A percentile compares a stretch with the other conserved stretches of the same genome.
Evolutionary conservation across 208 protist genomes (phyloP).

Genomic region (Endotrypanum monterogeii): DNA sequence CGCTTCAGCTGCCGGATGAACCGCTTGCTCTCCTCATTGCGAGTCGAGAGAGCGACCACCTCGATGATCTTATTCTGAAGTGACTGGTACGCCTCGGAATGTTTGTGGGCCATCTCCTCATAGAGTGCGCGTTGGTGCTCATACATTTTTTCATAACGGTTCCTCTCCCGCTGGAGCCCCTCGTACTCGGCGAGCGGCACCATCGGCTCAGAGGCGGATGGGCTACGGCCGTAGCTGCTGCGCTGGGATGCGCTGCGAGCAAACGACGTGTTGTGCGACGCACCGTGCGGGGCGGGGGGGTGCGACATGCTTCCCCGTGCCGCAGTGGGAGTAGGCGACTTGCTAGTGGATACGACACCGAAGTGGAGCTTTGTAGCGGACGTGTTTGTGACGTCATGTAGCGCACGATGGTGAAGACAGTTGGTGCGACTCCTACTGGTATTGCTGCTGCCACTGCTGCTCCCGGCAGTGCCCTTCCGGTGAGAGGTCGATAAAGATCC

Average conservation of each 20-base stretch:
- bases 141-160: slow-evolving; percentile 88
- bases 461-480: slow-evolving; percentile 7
- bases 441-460: slow-evolving; percentile 14
- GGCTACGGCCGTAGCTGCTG: slow-evolving; percentile 17
- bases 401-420: slow-evolving; percentile 11
- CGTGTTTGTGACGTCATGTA: slow-evolving; percentile 51
- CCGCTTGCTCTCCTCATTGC: slow-evolving; percentile 88
- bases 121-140: slow-evolving; percentile 86
- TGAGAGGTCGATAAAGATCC: slow-evolving; percentile 23
- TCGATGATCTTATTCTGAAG: slow-evolving; percentile 90
- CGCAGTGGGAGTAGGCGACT: slow-evolving; percentile 62
- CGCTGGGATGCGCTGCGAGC: slow-evolving; percentile 23
- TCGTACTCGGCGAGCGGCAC: slow-evolving; percentile 65
- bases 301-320: slow-evolving; percentile 24
- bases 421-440: slow-evolving; percentile 14
- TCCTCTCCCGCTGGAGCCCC: slow-evolving; percentile 67
- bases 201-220: slow-evolving; percentile 33
- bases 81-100: slow-evolving; percentile 66
- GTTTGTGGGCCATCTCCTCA: slow-evolving; percentile 81
- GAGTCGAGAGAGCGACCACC: slow-evolving; percentile 82
- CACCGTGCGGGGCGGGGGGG: slow-evolving; percentile 7
- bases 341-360: slow-evolving; percentile 18
- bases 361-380: slow-evolving; percentile 29
- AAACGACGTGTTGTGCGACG: slow-evolving; percentile 30
- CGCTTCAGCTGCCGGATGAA: slow-evolving; percentile 91